Evolutionary conservation across 2,329 filamentous ascomycete species (phyloP), one percentile per base, ranked within the genome.

Genomic region (Pseudogymnoascus sp.): DNA sequence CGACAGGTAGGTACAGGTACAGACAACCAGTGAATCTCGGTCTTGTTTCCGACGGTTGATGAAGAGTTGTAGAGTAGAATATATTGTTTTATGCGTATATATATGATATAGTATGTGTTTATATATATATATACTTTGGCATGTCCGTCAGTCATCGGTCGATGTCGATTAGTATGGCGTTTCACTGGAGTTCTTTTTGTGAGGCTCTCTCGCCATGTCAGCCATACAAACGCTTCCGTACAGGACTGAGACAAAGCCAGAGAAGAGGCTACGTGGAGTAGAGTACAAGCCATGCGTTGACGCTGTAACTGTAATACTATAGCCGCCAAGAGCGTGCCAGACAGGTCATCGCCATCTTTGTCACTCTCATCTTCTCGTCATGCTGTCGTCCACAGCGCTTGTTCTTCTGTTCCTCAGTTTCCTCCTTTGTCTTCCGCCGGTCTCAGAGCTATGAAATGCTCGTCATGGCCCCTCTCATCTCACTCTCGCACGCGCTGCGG

Each of bases 381-480:
- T 55, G 49, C 22, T 12, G 25, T 33, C 16, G 28, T 12, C 8
- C 9, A 19, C 9, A 33, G 49, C 49, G n/a, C 28, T 33, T 55
- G 49, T 33, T 33, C 7, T 25, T 33, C 49, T 55, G 25, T 33
- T 5, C 2, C 14, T 22, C 28, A 14, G 14, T 52, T 33, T 33
- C n/a, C 49, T 33, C 16, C 49, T 55, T 55, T 55, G 49, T 33
- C 49, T 33, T 33, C 49, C 4, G 5, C 28, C 49, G 22, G 28
- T 55, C 49, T 55, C 49, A 55, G 25, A 28, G 28, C 49, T 19
- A 55, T 55, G 9, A 5, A 33, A 16, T 55, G 49, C 28, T 55
- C 28, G 25, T 55, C 49, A 33, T 33, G 28, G 8, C 49, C 49
- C 49, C 49, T 55, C 49, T 55, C 49, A 55, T 55, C 49, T 55